Conservation (phyloP, 768 basidiomycete genomes). For the Dacryopinax primogenitus region DNA sequence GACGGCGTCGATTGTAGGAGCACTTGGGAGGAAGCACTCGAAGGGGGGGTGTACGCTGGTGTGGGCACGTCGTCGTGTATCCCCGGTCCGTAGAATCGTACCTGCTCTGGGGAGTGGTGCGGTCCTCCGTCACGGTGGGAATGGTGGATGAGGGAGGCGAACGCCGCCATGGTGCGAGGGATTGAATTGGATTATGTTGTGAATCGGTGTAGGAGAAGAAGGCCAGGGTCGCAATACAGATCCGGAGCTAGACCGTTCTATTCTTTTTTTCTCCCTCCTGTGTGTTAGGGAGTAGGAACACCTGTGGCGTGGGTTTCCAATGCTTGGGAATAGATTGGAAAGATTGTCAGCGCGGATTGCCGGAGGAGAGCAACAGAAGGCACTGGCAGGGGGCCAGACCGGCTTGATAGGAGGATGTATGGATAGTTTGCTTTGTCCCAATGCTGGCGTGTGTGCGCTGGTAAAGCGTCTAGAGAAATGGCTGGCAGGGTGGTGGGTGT, state of each 20-base stretch:
- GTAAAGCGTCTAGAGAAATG: neutral
- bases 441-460: neutral
- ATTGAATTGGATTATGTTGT: neutral
- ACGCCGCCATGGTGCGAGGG: neutral
- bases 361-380: neutral
- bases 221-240: neutral
- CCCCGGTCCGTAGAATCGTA: neutral
- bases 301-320: neutral
- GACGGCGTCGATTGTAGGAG: too few relatives aligned
- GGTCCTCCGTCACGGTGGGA: neutral
- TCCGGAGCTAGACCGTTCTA: neutral
- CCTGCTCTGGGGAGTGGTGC: neutral
- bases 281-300: neutral
- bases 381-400: neutral
- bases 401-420: neutral
- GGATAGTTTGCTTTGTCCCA: neutral
- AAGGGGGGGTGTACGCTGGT: neutral
- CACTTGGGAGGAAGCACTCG: neutral
- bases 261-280: neutral
- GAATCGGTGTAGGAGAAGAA: neutral
- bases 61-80: neutral
- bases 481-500: neutral
- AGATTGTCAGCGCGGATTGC: neutral
- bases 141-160: constrained; percentile 5
- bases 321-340: neutral